Conservation (phyloP, 1,284 basidiomycete species). For the Laetiporus sulphureus region DNA sequence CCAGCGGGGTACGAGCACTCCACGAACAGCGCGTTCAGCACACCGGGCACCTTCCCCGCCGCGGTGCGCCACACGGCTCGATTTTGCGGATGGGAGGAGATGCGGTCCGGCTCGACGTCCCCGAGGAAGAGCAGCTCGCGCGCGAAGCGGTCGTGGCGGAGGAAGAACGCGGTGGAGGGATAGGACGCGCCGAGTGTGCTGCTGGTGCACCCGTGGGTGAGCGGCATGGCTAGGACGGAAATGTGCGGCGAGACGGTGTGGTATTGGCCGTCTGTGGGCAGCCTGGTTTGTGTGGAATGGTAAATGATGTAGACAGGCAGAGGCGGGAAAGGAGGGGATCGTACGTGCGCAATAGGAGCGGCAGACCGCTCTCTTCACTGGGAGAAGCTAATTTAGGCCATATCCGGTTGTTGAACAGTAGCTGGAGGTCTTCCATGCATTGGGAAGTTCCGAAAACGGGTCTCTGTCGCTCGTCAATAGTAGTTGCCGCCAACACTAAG, state of each 20-base stretch:
- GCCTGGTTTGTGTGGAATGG: too few relatives aligned
- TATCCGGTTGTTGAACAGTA: slow-evolving; percentile 69
- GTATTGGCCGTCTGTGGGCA: slow-evolving; percentile 41
- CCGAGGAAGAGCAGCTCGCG: slow-evolving; percentile 80
- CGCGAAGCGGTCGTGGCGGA: slow-evolving; percentile 50
- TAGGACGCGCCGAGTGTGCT: slow-evolving; percentile 42
- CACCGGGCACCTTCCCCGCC: slow-evolving; percentile 58
- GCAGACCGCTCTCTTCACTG: slow-evolving; percentile 49
- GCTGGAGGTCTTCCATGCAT: slow-evolving; percentile 63
- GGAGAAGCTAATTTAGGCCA: slow-evolving; percentile 82
- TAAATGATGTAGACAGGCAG: too few relatives aligned
- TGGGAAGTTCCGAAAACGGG: slow-evolving; percentile 56
- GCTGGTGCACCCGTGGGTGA: slow-evolving; percentile 71
- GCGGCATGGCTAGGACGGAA: slow-evolving; percentile 57
- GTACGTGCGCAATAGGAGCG: slow-evolving; percentile 51
- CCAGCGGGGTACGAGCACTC: slow-evolving; percentile 78
- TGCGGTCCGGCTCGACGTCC: slow-evolving; percentile 73
- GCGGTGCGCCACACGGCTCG: slow-evolving; percentile 65
- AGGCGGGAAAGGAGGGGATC: too few relatives aligned
- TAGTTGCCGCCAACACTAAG: slow-evolving; percentile 68
- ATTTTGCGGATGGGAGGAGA: slow-evolving; percentile 51
- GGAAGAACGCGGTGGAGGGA: slow-evolving; percentile 70
- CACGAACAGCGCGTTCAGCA: slow-evolving; percentile 66
- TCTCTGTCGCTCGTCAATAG: slow-evolving; percentile 48
- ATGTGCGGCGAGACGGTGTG: slow-evolving; percentile 43